Conservation (phyloP, 352 stramenopile genomes). For the Globisporangium uncinulatum region DNA sequence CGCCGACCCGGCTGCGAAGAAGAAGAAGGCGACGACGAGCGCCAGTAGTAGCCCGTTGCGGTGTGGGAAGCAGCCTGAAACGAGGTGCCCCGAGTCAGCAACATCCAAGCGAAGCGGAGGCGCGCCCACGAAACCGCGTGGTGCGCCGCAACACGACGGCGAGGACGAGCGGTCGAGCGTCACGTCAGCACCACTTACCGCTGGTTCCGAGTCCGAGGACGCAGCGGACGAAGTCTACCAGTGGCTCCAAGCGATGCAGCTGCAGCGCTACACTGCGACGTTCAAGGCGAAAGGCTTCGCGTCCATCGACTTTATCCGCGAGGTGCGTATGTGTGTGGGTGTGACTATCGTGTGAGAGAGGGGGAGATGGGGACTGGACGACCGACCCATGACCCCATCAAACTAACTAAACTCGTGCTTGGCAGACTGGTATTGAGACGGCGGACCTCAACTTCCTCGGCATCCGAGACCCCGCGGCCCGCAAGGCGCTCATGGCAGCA, state of each 20-base stretch:
- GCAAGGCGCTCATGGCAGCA: constrained; percentile 55
- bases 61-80: constrained; percentile 11
- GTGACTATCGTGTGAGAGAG: neutral
- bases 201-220: constrained; percentile 32
- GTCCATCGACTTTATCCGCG: constrained; percentile 79
- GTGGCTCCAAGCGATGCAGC: constrained; percentile 62
- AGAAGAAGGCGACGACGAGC: constrained; percentile 4
- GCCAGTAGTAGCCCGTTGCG: constrained; percentile 2
- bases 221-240: constrained; percentile 60
- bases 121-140: too few relatives aligned
- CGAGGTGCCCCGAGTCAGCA: constrained; percentile 6
- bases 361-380: neutral
- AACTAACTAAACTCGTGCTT: neutral
- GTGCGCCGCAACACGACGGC: neutral
- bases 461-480: constrained; percentile 58
- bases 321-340: constrained; percentile 34
- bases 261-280: constrained; percentile 51
- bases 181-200: constrained; percentile 15
- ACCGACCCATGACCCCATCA: too few relatives aligned
- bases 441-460: constrained; percentile 84
- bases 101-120: neutral
- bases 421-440: constrained; percentile 77
- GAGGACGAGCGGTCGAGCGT: constrained; percentile 8
- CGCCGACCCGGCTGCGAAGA: neutral
- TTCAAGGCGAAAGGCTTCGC: constrained; percentile 77